Percentiles rank a stretch among this genome's conserved stretches.
Conservation (phyloP, 2,329 filamentous ascomycete species). For the Calonectria pteridis region DNA sequence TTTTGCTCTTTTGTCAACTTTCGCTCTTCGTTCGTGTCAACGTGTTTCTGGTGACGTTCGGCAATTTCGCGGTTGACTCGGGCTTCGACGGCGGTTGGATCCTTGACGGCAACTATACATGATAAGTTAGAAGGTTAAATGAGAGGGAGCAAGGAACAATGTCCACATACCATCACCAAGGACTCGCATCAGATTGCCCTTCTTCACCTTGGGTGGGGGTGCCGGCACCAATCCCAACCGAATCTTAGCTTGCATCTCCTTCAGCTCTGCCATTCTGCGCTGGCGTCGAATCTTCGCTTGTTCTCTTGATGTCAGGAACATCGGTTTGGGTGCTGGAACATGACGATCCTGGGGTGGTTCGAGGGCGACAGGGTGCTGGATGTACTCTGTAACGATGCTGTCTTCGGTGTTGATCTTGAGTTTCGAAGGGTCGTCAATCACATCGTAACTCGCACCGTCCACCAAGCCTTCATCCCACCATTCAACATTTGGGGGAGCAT, state of each 20-base stretch:
- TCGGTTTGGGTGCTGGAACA: slow-evolving; percentile 82
- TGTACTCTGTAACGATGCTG: slow-evolving; percentile 88
- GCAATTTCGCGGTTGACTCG: slow-evolving; percentile 93
- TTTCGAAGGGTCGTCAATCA: slow-evolving; percentile 72
- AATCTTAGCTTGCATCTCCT: slow-evolving; percentile 97
- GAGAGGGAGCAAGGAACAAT: not conserved
- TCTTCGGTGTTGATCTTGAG: slow-evolving; percentile 84
- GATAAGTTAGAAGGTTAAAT: slow-evolving; percentile 34
- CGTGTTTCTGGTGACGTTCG: slow-evolving; percentile 84
- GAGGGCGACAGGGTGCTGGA: slow-evolving; percentile 92
- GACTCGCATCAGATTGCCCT: slow-evolving; percentile 97
- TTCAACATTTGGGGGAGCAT: slow-evolving; percentile 87
- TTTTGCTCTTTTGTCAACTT: slow-evolving; percentile 90
- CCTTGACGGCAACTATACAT: slow-evolving; percentile 76
- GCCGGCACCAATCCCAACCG: slow-evolving; percentile 89
- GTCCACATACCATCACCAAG: slow-evolving; percentile 78
- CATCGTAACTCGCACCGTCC: slow-evolving; percentile 79
- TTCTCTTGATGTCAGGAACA: slow-evolving; percentile 92
- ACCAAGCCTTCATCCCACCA: slow-evolving; percentile 98
- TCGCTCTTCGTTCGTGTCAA: slow-evolving; percentile 83
- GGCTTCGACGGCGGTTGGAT: slow-evolving; percentile 96
- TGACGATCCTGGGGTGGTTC: slow-evolving; percentile 93
- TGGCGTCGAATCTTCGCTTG: slow-evolving; percentile 92
- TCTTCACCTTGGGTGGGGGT: slow-evolving; percentile 95
- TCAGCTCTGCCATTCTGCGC: slow-evolving; percentile 90